Conservation (phyloP, 352 stramenopile species). For the Pythium pyrilobum region DNA sequence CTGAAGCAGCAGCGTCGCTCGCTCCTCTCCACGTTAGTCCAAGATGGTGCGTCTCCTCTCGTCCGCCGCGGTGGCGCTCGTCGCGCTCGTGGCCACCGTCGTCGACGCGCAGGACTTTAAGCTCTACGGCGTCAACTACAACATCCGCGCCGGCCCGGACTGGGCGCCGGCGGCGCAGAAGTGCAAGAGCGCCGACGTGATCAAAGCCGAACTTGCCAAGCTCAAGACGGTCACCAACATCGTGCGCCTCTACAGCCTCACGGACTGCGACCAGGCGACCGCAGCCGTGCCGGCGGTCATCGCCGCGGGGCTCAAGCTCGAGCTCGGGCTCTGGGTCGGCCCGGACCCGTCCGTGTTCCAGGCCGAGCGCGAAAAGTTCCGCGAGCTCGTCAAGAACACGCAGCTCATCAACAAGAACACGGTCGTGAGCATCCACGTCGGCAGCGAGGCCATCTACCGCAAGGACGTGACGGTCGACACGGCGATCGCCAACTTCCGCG, state of each 20-base stretch:
- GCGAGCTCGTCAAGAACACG: conserved; percentile 27
- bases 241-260: conserved; percentile 55
- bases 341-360: conserved; percentile 28
- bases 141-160: conserved; percentile 43
- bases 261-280: conserved; percentile 45
- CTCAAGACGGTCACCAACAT: conserved; percentile 34
- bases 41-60: conserved; percentile 5
- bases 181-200: conserved; percentile 40
- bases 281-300: conserved; percentile 41
- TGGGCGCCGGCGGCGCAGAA: conserved; percentile 31
- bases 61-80: background rate
- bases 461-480: conserved; percentile 36
- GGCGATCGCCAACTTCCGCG: conserved; percentile 31
- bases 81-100: background rate
- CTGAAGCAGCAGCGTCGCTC: no score
- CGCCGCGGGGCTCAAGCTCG: conserved; percentile 37
- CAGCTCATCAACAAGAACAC: conserved; percentile 23
- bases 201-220: conserved; percentile 38
- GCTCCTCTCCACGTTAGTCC: background rate
- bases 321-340: conserved; percentile 60
- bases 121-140: conserved; percentile 70
- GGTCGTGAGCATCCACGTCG: conserved; percentile 54
- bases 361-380: conserved; percentile 32
- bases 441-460: conserved; percentile 63
- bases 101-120: conserved; percentile 19